These are phyloP conservation scores for Pulveroboletus sp. DNA, from an alignment of 768 basidiomycete genomes.

Conservation along the genomic window DNA sequence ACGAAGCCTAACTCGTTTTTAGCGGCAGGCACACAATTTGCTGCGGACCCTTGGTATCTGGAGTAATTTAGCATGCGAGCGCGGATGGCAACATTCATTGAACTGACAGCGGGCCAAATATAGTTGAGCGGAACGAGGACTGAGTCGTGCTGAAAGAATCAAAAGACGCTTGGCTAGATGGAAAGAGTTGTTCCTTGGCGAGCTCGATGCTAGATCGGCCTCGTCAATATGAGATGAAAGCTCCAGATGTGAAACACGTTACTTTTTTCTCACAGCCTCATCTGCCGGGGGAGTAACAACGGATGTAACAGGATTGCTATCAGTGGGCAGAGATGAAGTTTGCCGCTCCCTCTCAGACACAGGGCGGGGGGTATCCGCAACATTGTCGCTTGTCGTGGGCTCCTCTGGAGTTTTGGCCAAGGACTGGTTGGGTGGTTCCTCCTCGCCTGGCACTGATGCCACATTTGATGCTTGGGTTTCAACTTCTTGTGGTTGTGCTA, in stretches of 20 bases:
- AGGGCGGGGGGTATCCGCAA: neutral
- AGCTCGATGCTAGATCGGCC: slow-evolving; percentile 34
- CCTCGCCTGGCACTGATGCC: neutral
- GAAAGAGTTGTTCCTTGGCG: slow-evolving; percentile 49
- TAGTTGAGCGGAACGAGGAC: slow-evolving; percentile 52
- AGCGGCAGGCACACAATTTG: neutral
- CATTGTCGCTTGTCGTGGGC: neutral
- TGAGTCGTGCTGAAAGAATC: slow-evolving; percentile 18
- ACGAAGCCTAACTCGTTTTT: slow-evolving; percentile 21
- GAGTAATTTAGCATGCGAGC: slow-evolving; percentile 5
- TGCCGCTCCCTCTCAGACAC: slow-evolving; percentile 4
- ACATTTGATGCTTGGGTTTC: slow-evolving; percentile 8
- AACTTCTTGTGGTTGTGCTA: slow-evolving; percentile 8
- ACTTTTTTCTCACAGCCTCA: slow-evolving; percentile 28
- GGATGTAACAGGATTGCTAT: slow-evolving; percentile 6
- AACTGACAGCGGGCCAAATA: slow-evolving; percentile 65
- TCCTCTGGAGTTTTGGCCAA: slow-evolving; percentile 1
- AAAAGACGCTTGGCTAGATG: slow-evolving; percentile 28
- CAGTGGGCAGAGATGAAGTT: slow-evolving; percentile 8
- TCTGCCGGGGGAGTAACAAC: slow-evolving; percentile 9
- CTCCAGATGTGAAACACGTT: neutral
- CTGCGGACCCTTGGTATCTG: slow-evolving; percentile 26
- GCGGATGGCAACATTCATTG: neutral
- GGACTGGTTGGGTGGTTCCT: neutral
- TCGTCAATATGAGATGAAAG: slow-evolving; percentile 3